Evolutionary conservation across 2,329 filamentous ascomycete genomes (phyloP).

Genomic region (Calonectria honghensis): DNA sequence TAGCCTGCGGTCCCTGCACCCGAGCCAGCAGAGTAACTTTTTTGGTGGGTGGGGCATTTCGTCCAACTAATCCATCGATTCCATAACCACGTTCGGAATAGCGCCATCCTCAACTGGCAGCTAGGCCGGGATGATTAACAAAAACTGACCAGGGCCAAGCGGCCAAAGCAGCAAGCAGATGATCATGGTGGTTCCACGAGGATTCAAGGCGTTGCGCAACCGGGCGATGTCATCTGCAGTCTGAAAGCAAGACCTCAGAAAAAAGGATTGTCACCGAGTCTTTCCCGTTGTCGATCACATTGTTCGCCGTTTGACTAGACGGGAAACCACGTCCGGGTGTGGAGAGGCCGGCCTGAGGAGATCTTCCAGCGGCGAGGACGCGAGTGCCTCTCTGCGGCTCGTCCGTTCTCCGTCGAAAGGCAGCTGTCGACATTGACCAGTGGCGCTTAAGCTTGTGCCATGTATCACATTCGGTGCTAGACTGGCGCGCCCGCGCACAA

Average conservation of each 20-base stretch:
- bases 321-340: not conserved
- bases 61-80: conserved; percentile 47
- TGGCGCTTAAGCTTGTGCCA: conserved; percentile 32
- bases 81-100: conserved; percentile 48
- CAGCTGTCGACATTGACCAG: conserved; percentile 13
- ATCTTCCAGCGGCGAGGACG: not conserved
- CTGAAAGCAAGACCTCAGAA: conserved; percentile 25
- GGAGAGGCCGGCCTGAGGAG: not conserved
- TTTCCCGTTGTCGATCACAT: conserved; percentile 20
- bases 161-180: conserved; percentile 41
- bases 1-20: conserved; percentile 40
- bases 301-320: not conserved
- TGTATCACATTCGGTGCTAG: conserved; percentile 15
- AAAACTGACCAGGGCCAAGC: conserved; percentile 25
- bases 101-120: conserved; percentile 43
- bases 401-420: not conserved
- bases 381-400: conserved; percentile 18
- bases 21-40: conserved; percentile 48
- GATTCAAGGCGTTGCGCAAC: conserved; percentile 27
- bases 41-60: conserved; percentile 46
- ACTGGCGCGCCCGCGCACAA: conserved; percentile 18
- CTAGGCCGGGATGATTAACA: conserved; percentile 42
- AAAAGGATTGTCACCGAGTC: conserved; percentile 12
- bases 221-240: conserved; percentile 26
- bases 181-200: conserved; percentile 38